Conservation (phyloP, 2,329 filamentous ascomycete genomes). For the Fusarium caatingaense region DNA sequence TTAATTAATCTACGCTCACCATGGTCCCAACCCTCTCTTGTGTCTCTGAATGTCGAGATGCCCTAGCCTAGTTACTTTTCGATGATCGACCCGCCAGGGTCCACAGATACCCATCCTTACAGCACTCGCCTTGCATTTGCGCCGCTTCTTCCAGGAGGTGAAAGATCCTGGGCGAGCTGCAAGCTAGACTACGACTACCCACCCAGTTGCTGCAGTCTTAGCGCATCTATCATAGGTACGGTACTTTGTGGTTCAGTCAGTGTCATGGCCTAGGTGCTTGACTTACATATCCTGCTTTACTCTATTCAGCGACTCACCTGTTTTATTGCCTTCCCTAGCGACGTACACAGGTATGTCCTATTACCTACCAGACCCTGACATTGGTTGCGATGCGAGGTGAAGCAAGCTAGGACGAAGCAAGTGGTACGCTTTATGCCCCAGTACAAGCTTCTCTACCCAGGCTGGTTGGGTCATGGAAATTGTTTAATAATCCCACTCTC, state of each 20-base stretch:
- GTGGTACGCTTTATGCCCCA: slow-evolving; percentile 3
- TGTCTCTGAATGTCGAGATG: slow-evolving; percentile 6
- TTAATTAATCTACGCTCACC: slow-evolving; percentile 7
- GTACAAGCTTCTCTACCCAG: slow-evolving; percentile 7
- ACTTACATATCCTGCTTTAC: background rate
- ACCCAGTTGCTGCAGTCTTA: background rate
- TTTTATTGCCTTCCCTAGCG: background rate
- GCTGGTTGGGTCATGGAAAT: slow-evolving; percentile 6
- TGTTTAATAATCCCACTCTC: slow-evolving; percentile 18
- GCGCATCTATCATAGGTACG: background rate
- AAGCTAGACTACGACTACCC: background rate
- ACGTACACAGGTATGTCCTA: slow-evolving; percentile 2
- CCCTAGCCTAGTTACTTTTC: background rate
- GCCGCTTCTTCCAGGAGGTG: background rate
- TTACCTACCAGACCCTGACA: slow-evolving; percentile 1
- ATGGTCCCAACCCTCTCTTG: background rate
- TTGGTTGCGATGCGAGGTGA: slow-evolving; percentile 15
- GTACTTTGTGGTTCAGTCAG: background rate
- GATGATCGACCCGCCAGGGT: slow-evolving; percentile 19
- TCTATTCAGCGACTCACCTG: slow-evolving; percentile 12
- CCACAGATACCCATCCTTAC: slow-evolving; percentile 24
- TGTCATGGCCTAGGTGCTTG: background rate
- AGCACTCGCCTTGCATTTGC: slow-evolving; percentile 4
- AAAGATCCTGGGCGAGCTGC: slow-evolving; percentile 9
- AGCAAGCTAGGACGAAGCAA: background rate